phyloP scores from a whole-genome alignment of 495 filamentous ascomycete genomes.

The Penicillium nucicola region DNA sequence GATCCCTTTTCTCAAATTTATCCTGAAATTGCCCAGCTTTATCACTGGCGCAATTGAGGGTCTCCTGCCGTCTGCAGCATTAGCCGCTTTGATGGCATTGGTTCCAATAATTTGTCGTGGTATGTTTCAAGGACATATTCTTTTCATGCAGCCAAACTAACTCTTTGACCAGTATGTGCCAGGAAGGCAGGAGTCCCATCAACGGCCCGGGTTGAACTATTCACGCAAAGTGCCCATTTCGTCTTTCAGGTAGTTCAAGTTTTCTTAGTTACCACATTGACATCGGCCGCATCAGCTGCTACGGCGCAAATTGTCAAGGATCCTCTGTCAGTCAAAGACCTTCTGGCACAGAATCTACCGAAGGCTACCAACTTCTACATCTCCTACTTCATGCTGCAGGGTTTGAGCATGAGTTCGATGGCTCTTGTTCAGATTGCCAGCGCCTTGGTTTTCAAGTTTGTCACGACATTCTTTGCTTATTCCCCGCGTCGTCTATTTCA shows the following conservation, averaged over 20 bases:
- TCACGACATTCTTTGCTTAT: constrained; percentile 62
- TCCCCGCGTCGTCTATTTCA: constrained; percentile 65
- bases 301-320: constrained; percentile 60
- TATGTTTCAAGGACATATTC: constrained; percentile 32
- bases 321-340: constrained; percentile 56
- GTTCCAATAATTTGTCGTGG: constrained; percentile 79
- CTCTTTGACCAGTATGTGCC: constrained; percentile 56
- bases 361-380: constrained; percentile 88
- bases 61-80: constrained; percentile 69
- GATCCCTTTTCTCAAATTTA: constrained; percentile 65
- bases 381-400: constrained; percentile 87
- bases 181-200: constrained; percentile 75
- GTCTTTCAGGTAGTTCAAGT: constrained; percentile 90
- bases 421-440: constrained; percentile 72
- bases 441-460: constrained; percentile 67
- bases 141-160: neutral
- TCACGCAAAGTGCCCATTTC: constrained; percentile 86
- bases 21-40: constrained; percentile 61
- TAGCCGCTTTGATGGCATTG: constrained; percentile 81
- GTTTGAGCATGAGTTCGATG: constrained; percentile 67
- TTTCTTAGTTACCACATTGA: constrained; percentile 77
- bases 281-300: constrained; percentile 69
- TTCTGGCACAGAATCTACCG: constrained; percentile 72
- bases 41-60: constrained; percentile 79
- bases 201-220: constrained; percentile 71